phyloP scores from a whole-genome alignment of 2,329 filamentous ascomycete genomes.

The Grosmannia clavigera region DNA sequence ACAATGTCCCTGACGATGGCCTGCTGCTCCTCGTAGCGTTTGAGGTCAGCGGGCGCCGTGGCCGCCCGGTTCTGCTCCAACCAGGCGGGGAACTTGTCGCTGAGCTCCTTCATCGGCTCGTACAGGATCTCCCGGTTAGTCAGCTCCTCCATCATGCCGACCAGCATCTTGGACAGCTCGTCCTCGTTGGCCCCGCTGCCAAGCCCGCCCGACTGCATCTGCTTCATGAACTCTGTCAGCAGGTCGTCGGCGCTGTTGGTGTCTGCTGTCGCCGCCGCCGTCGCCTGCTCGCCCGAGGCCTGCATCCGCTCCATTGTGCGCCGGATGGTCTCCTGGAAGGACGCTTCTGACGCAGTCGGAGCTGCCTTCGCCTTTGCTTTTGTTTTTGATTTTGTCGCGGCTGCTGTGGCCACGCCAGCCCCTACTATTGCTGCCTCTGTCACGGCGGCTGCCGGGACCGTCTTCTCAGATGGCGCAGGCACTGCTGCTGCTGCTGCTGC shows the following conservation, averaged over 20 bases:
- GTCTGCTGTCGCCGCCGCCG: constrained; percentile 59
- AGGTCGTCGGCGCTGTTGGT: constrained; percentile 54
- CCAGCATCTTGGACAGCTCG: constrained; percentile 86
- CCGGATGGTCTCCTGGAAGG: constrained; percentile 85
- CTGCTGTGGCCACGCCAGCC: not conserved
- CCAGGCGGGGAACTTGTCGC: constrained; percentile 88
- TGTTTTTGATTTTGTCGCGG: not conserved
- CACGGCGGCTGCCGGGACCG: constrained; percentile 2
- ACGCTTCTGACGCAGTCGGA: constrained; percentile 28
- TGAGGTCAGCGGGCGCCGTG: constrained; percentile 58
- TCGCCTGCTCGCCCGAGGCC: constrained; percentile 72
- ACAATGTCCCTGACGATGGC: constrained; percentile 75
- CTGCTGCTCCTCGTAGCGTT: constrained; percentile 72
- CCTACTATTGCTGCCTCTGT: not conserved
- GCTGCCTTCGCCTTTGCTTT: not conserved
- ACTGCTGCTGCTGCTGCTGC: not conserved
- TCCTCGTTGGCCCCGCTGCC: constrained; percentile 56
- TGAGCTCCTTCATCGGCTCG: constrained; percentile 94
- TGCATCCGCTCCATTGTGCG: constrained; percentile 96
- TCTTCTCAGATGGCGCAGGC: not conserved
- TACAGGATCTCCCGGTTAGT: constrained; percentile 98
- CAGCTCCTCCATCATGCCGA: constrained; percentile 98
- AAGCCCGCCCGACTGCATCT: constrained; percentile 53
- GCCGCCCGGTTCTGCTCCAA: constrained; percentile 61
- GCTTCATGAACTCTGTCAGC: constrained; percentile 82